These are phyloP conservation scores for Hemisphaericaspora xylofermentans DNA, from an alignment of 1,139 yeast species.

Conservation along the genomic window DNA sequence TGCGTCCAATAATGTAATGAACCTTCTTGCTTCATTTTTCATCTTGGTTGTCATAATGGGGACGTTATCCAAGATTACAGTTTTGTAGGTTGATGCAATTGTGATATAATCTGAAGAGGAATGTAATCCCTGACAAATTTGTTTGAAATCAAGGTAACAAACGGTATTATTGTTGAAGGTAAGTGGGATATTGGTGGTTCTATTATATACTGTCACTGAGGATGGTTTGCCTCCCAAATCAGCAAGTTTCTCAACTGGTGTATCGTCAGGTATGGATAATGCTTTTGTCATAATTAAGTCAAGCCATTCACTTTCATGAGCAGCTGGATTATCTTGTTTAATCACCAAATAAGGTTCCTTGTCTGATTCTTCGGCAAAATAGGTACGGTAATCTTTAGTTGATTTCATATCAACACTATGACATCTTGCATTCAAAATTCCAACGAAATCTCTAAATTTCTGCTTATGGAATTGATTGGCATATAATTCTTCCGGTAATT, in stretches of 20 bases:
- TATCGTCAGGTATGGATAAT: conserved; percentile 15
- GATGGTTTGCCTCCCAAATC: conserved; percentile 27
- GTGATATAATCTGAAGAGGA: conserved; percentile 74
- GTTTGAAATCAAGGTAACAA: conserved; percentile 52
- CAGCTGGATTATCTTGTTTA: conserved; percentile 19
- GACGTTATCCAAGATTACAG: conserved; percentile 58
- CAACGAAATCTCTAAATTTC: conserved; percentile 56
- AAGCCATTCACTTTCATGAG: conserved; percentile 38
- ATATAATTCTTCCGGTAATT: conserved; percentile 69
- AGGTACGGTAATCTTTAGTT: conserved; percentile 52
- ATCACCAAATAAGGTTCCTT: conserved; percentile 30
- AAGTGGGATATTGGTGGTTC: conserved; percentile 48
- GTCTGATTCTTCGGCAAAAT: conserved; percentile 30
- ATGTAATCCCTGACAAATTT: conserved; percentile 57
- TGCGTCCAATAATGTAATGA: conserved; percentile 67
- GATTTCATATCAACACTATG: conserved; percentile 63
- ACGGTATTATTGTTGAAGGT: conserved; percentile 34
- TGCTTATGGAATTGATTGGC: conserved; percentile 61
- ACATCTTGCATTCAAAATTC: conserved; percentile 61
- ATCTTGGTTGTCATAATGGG: conserved; percentile 57
- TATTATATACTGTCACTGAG: conserved; percentile 53
- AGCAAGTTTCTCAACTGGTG: conserved; percentile 16
- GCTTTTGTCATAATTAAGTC: conserved; percentile 23
- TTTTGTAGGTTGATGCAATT: conserved; percentile 56
- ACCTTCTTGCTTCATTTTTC: conserved; percentile 69